A percentile compares a stretch with the other conserved stretches of the same genome.
These are phyloP conservation scores for Leccinellum albellum DNA, from an alignment of 768 basidiomycete genomes.

Conservation along the genomic window DNA sequence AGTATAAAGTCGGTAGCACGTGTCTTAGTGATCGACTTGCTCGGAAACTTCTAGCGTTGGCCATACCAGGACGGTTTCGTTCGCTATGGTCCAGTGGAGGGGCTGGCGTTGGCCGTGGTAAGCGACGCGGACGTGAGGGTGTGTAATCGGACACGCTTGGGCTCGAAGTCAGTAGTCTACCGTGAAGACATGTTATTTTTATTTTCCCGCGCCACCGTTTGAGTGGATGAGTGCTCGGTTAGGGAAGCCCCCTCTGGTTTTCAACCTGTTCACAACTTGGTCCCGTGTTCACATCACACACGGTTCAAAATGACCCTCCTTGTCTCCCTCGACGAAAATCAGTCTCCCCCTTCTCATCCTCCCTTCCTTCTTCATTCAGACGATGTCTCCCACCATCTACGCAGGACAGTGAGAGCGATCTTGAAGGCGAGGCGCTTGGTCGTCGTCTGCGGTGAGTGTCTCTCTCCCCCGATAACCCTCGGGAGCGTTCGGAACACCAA, in stretches of 20 bases:
- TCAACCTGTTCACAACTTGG: constrained; percentile 20
- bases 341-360: constrained; percentile 48
- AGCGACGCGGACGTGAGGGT: constrained; percentile 13
- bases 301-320: constrained; percentile 57
- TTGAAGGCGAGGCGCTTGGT: constrained; percentile 79
- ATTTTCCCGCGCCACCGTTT: constrained; percentile 29
- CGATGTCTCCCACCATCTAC: constrained; percentile 45
- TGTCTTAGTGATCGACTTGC: constrained; percentile 29
- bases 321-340: constrained; percentile 52
- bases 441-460: constrained; percentile 74
- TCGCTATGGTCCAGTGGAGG: constrained; percentile 25
- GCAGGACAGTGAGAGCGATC: constrained; percentile 59
- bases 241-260: constrained; percentile 19
- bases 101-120: constrained; percentile 20
- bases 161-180: constrained; percentile 25
- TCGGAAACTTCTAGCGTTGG: constrained; percentile 18
- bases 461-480: constrained; percentile 10
- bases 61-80: too few species aligned
- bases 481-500: constrained; percentile 6
- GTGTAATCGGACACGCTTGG: not conserved
- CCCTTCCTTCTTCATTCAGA: constrained; percentile 51
- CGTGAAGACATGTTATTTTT: constrained; percentile 23
- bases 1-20: constrained; percentile 29
- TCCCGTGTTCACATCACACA: constrained; percentile 24
- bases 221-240: constrained; percentile 11